These are phyloP conservation scores for Avena sativa DNA, from an alignment of 176 grass and related monocot genomes.

Conservation along the genomic window DNA sequence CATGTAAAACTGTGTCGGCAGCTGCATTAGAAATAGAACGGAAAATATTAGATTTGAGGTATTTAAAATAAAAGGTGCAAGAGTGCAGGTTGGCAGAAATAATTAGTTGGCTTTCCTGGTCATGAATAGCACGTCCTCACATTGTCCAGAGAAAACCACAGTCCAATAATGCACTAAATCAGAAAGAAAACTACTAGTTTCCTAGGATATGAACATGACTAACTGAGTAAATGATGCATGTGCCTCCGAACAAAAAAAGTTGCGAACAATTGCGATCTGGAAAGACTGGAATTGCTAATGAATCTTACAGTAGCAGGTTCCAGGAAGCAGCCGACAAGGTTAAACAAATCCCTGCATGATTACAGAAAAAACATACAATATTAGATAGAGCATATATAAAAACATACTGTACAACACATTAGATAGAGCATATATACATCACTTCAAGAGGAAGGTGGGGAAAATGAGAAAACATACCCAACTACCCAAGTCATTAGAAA, in stretches of 20 bases:
- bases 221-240: conserved; percentile 21
- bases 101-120: conserved; percentile 22
- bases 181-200: neutral
- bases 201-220: conserved; percentile 15
- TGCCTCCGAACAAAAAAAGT: neutral
- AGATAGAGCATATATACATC: neutral
- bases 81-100: conserved; percentile 29
- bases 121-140: conserved; percentile 10
- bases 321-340: conserved; percentile 81
- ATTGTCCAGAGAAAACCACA: neutral
- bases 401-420: neutral
- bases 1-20: conserved; percentile 95
- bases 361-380: conserved; percentile 11
- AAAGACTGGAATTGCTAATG: conserved; percentile 6
- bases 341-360: conserved; percentile 90
- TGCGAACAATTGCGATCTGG: neutral
- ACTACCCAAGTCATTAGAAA: conserved; percentile 94
- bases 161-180: neutral
- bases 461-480: conserved; percentile 63
- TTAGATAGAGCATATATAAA: neutral
- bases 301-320: conserved; percentile 92
- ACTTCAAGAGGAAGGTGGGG: conserved; percentile 29
- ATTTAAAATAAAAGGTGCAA: conserved; percentile 21
- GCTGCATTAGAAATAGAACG: conserved; percentile 61
- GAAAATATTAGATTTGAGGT: conserved; percentile 47